Conservation (phyloP, 2,329 filamentous ascomycete species). For the Ophiocordyceps camponoti-rufipedis region DNA sequence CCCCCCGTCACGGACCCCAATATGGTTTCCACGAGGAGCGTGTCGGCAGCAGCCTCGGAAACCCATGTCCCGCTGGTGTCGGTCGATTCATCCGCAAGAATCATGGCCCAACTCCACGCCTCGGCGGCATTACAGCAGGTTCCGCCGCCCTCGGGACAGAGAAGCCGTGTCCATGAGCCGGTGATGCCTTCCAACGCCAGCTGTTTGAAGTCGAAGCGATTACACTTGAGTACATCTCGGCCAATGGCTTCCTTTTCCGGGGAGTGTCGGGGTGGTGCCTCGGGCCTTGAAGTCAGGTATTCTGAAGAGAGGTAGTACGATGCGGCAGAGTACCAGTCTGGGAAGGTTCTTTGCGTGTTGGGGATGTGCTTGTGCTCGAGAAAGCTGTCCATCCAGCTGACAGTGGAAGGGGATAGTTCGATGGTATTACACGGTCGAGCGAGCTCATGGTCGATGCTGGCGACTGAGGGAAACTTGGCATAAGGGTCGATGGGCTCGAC, state of each 20-base stretch:
- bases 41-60: not conserved
- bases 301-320: not conserved
- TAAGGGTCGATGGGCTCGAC: not conserved
- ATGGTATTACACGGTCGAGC: not conserved
- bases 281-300: not conserved
- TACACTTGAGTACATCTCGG: not conserved
- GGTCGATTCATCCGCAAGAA: not conserved
- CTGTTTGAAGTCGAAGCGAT: not conserved
- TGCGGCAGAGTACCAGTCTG: not conserved
- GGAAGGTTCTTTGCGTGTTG: not conserved
- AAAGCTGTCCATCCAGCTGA: not conserved
- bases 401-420: not conserved
- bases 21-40: not conserved
- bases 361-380: not conserved
- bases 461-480: not conserved
- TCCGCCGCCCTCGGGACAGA: not conserved
- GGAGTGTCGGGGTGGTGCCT: not conserved
- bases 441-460: not conserved
- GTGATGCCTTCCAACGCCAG: not conserved
- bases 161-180: not conserved
- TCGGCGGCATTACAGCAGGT: not conserved
- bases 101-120: not conserved
- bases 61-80: not conserved
- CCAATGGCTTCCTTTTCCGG: not conserved
- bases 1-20: not conserved